Conservation (phyloP, 495 filamentous ascomycete species). For the Xanthoparmelia taractica region DNA sequence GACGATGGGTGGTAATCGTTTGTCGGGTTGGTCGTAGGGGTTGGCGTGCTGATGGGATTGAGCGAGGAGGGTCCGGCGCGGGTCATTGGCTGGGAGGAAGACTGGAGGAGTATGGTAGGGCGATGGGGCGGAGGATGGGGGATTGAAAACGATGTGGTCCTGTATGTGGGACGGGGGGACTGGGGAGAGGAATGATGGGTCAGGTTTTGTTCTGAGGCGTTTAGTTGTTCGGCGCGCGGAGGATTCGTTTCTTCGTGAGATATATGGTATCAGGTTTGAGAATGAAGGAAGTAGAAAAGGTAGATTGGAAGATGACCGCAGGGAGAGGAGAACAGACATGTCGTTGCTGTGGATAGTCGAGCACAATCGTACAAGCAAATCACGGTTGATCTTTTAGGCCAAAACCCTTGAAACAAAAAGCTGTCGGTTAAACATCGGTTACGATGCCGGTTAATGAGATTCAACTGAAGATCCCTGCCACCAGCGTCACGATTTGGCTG, state of each 20-base stretch:
- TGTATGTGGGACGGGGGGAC: slow-evolving; percentile 32
- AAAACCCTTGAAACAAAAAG: no score
- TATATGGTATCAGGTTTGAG: slow-evolving; percentile 29
- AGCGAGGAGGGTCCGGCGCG: slow-evolving; percentile 51
- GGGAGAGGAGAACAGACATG: slow-evolving; percentile 16
- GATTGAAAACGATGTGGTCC: slow-evolving; percentile 85
- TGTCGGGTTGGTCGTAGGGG: slow-evolving; percentile 19
- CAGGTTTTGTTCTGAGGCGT: slow-evolving; percentile 63
- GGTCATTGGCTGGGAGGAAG: slow-evolving; percentile 78
- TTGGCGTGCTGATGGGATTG: slow-evolving; percentile 29
- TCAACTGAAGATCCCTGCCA: slow-evolving; percentile 9
- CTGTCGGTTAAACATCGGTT: background rate
- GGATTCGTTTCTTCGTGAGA: slow-evolving; percentile 53
- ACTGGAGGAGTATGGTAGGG: slow-evolving; percentile 81
- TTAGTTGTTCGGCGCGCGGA: slow-evolving; percentile 62
- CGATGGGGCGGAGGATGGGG: slow-evolving; percentile 73
- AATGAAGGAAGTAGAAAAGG: slow-evolving; percentile 40
- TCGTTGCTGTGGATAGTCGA: slow-evolving; percentile 7
- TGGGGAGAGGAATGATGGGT: slow-evolving; percentile 57
- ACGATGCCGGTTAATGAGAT: slow-evolving; percentile 3
- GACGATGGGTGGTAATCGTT: slow-evolving; percentile 49
- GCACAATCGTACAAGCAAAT: slow-evolving; percentile 1
- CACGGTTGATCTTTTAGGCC: slow-evolving; percentile 1
- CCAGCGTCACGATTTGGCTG: slow-evolving; percentile 11
- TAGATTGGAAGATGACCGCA: slow-evolving; percentile 26